Conservation (phyloP, 2,329 filamentous ascomycete species). For the Monosporascus cannonballus region DNA sequence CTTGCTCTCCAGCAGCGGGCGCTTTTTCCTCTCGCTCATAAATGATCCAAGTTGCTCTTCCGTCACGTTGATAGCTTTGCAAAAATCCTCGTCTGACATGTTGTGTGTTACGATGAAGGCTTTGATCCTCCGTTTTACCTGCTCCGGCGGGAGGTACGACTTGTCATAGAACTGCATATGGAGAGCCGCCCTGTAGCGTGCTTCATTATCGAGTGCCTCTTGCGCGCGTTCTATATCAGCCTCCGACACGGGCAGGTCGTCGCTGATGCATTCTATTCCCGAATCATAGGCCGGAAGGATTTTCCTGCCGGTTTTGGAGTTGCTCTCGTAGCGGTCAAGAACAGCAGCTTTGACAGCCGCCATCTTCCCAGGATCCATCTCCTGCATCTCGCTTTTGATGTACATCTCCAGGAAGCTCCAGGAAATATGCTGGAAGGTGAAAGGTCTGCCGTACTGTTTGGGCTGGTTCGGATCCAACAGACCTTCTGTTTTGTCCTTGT, state of each 20-base stretch:
- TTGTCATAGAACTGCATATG: not conserved
- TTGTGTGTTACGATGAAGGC: constrained; percentile 2
- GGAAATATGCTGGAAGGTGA: constrained; percentile 8
- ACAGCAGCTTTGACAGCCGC: constrained; percentile 8
- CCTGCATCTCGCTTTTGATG: not conserved
- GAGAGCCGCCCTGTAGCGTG: not conserved
- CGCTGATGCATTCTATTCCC: constrained; percentile 2
- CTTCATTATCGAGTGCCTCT: constrained; percentile 3
- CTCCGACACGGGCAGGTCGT: constrained; percentile 5
- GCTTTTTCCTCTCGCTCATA: constrained; percentile 5
- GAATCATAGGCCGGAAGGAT: not conserved
- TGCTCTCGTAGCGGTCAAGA: constrained; percentile 5
- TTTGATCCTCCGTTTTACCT: constrained; percentile 8
- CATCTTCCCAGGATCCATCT: constrained; percentile 7
- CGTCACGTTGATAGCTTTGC: constrained; percentile 4
- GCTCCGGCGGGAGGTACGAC: constrained; percentile 4
- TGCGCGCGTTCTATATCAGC: constrained; percentile 5
- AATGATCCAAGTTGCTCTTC: constrained; percentile 3
- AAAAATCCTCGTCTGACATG: constrained; percentile 7
- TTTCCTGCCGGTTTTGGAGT: constrained; percentile 7
- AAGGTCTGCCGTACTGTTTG: constrained; percentile 3
- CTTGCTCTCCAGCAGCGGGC: constrained; percentile 3
- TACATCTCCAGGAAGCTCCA: constrained; percentile 1
- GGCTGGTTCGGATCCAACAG: constrained; percentile 6
- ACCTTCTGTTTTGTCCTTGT: not conserved